Evolutionary conservation across 148 eudicot genomes (phyloP).

Genomic region (Chenopodium album): DNA sequence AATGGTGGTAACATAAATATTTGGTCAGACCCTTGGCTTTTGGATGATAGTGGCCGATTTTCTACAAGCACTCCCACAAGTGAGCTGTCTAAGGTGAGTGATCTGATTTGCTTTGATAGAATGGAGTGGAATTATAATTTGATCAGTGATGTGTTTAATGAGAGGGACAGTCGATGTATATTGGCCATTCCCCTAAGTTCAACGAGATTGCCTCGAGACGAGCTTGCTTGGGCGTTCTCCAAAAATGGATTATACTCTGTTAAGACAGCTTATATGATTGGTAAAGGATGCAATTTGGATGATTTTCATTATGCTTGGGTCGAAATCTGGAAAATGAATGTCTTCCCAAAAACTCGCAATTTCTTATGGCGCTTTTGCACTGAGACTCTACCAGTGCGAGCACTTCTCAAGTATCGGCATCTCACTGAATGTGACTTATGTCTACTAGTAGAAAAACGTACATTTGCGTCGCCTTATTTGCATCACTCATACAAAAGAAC

Average conservation of each 20-base stretch:
- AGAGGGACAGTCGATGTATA: neutral
- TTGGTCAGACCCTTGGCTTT: neutral
- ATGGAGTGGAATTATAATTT: neutral
- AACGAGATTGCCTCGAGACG: neutral
- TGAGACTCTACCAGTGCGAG: neutral
- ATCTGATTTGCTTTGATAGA: fast-evolving
- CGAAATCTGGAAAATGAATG: neutral
- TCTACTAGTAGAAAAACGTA: neutral
- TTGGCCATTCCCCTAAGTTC: neutral
- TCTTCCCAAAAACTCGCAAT: neutral
- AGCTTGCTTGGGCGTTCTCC: neutral
- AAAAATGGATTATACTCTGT: neutral
- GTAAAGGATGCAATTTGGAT: neutral
- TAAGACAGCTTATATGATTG: neutral
- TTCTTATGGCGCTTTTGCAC: neutral
- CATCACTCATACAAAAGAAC: too few relatives aligned
- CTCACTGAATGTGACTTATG: neutral
- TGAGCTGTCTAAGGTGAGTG: neutral
- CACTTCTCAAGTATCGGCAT: neutral
- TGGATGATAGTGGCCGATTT: neutral
- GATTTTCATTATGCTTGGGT: neutral
- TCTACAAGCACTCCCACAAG: too few relatives aligned
- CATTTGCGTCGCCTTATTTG: too few relatives aligned
- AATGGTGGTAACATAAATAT: neutral
- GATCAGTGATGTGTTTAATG: neutral